Conservation (phyloP, 2,329 filamentous ascomycete genomes). For the Aspergillus sp. region DNA sequence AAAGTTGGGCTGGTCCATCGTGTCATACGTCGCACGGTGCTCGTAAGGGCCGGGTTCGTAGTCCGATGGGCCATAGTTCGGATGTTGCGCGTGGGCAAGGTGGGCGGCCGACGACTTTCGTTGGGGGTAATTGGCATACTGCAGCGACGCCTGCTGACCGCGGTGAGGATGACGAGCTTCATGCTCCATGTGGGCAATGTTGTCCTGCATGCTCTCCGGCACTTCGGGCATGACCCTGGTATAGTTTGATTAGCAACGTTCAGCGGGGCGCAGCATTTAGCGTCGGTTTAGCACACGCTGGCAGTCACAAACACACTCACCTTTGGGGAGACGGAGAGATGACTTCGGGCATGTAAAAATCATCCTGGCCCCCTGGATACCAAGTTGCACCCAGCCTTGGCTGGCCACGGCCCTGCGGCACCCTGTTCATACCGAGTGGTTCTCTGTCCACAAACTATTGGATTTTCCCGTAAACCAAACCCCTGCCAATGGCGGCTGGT, state of each 20-base stretch:
- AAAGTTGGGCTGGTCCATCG: slow-evolving; percentile 60
- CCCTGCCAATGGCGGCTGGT: no score
- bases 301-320: slow-evolving; percentile 44
- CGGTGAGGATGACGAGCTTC: slow-evolving; percentile 51
- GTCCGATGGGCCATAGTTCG: slow-evolving; percentile 12
- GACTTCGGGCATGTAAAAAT: slow-evolving; percentile 61
- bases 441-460: slow-evolving; percentile 8
- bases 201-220: slow-evolving; percentile 92
- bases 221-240: slow-evolving; percentile 86
- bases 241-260: slow-evolving; percentile 16
- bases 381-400: slow-evolving; percentile 52
- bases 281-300: background rate
- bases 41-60: slow-evolving; percentile 37
- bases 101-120: slow-evolving; percentile 25
- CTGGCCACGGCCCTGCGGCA: slow-evolving; percentile 31
- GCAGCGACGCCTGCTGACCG: slow-evolving; percentile 21
- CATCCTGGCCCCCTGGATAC: slow-evolving; percentile 57
- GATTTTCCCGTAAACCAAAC: no score
- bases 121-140: slow-evolving; percentile 27
- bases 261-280: slow-evolving; percentile 7
- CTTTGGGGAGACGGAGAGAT: slow-evolving; percentile 62
- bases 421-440: slow-evolving; percentile 25
- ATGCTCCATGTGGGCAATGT: slow-evolving; percentile 81
- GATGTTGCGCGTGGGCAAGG: slow-evolving; percentile 19
- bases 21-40: slow-evolving; percentile 42